phyloP scores from a whole-genome alignment of 345 rosid genomes.

The Salix udensis region DNA sequence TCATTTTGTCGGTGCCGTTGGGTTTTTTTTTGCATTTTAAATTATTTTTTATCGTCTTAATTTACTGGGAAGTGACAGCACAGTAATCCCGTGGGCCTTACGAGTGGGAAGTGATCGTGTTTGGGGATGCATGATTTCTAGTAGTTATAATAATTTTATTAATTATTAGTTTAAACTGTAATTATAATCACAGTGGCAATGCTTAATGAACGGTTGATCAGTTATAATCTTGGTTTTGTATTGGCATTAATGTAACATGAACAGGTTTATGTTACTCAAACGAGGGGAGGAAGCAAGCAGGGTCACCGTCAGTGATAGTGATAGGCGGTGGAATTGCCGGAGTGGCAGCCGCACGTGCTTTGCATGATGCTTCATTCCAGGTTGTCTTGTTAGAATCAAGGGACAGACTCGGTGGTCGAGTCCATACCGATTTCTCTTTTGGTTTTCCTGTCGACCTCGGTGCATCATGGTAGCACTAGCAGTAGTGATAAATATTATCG shows the following conservation, averaged over 20 bases:
- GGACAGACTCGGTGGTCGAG: constrained; percentile 82
- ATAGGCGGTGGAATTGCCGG: constrained; percentile 91
- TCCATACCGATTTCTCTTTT: constrained; percentile 73
- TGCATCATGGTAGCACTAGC: constrained; percentile 32
- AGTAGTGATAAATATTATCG: not conserved
- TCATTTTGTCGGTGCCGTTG: not conserved
- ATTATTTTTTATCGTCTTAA: not conserved
- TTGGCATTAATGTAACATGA: not conserved
- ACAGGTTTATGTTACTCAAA: constrained; percentile 54
- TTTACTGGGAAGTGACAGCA: not conserved
- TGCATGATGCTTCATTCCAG: constrained; percentile 86
- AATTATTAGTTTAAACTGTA: not conserved
- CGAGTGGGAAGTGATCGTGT: not conserved
- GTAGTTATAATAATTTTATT: too few species aligned
- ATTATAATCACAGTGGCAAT: not conserved
- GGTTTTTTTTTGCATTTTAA: not conserved
- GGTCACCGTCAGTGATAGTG: constrained; percentile 86
- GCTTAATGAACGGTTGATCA: not conserved
- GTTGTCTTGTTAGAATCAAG: constrained; percentile 76
- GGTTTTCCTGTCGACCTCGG: constrained; percentile 97
- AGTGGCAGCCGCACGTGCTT: constrained; percentile 85
- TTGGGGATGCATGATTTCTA: not conserved
- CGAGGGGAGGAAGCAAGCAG: constrained; percentile 44
- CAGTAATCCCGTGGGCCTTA: not conserved
- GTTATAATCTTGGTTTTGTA: not conserved